phyloP scores from a whole-genome alignment of 169 alveolate species.

The Eimeria necatrix region DNA sequence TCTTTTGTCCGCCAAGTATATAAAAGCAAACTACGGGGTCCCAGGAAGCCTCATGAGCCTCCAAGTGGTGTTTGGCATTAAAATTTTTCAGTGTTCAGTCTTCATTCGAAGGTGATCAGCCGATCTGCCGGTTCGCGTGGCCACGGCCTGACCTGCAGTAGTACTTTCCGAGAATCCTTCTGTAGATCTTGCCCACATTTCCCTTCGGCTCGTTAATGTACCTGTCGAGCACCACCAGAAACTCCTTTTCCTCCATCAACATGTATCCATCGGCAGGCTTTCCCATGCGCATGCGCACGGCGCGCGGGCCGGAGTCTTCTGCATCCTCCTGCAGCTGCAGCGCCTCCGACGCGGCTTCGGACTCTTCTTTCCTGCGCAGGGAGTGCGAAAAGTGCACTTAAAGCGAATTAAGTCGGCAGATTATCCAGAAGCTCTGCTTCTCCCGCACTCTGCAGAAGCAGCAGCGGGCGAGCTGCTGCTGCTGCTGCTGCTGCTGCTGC shows the following conservation, averaged over 20 bases:
- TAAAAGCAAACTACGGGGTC: too few species aligned
- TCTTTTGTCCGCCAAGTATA: not conserved
- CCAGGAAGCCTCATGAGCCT: too few species aligned
- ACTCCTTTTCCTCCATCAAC: slow-evolving; percentile 2
- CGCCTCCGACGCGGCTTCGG: not conserved
- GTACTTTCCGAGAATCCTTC: slow-evolving; percentile 74
- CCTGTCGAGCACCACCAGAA: slow-evolving; percentile 1
- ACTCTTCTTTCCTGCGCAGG: not conserved
- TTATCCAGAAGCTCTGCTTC: too few species aligned
- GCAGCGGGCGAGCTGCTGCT: too few species aligned
- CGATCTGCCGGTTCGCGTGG: too few species aligned
- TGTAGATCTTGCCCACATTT: slow-evolving; percentile 82
- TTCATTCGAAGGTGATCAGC: too few species aligned
- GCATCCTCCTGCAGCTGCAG: not conserved
- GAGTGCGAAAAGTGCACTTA: too few species aligned
- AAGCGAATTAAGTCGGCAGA: too few species aligned
- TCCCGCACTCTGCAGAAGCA: too few species aligned
- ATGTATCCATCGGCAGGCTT: slow-evolving; percentile 1
- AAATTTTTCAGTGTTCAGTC: too few species aligned
- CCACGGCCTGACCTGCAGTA: slow-evolving; percentile 73
- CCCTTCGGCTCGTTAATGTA: slow-evolving; percentile 82
- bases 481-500: too few species aligned
- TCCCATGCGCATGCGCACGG: slow-evolving; percentile 35
- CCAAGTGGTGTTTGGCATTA: too few species aligned
- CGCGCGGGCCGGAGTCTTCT: not conserved